These are phyloP conservation scores for Panicum hallii DNA, from an alignment of 202 grass and related monocot genomes.

Conservation along the genomic window DNA sequence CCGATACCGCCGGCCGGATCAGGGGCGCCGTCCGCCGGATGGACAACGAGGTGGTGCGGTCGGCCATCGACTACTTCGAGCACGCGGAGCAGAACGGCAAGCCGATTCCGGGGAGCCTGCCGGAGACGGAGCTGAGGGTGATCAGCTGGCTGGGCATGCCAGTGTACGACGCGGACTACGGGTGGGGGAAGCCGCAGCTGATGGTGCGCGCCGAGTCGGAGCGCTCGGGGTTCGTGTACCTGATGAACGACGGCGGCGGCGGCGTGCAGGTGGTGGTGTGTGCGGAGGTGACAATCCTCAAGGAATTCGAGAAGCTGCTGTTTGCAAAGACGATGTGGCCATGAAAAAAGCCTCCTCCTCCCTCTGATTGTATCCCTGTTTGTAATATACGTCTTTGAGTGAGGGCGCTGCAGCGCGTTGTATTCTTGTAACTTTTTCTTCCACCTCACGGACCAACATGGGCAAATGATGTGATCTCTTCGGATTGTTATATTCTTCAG, in stretches of 20 bases:
- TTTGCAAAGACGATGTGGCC: background rate
- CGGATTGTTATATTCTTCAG: no score
- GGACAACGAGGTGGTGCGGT: slow-evolving; percentile 39
- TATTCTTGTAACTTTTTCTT: no score
- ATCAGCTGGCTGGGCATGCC: slow-evolving; percentile 1
- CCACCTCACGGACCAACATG: no score
- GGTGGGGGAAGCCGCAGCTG: background rate
- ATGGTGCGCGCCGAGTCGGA: slow-evolving; percentile 1
- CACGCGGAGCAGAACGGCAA: background rate
- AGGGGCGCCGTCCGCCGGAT: background rate
- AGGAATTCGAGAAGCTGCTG: background rate
- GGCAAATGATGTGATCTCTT: no score
- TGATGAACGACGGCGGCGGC: background rate
- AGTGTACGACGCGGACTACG: background rate
- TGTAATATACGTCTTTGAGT: no score
- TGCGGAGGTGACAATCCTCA: background rate
- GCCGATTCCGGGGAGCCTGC: background rate
- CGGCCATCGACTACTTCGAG: slow-evolving; percentile 30
- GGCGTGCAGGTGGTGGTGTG: background rate
- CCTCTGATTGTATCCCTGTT: no score
- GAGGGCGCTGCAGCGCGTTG: no score
- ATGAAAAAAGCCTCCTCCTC: no score
- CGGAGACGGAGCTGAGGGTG: background rate
- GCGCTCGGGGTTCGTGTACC: background rate
- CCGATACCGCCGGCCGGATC: background rate